Conservation (phyloP, 2,329 filamentous ascomycete genomes). For the Parascedosporium putredinis region DNA sequence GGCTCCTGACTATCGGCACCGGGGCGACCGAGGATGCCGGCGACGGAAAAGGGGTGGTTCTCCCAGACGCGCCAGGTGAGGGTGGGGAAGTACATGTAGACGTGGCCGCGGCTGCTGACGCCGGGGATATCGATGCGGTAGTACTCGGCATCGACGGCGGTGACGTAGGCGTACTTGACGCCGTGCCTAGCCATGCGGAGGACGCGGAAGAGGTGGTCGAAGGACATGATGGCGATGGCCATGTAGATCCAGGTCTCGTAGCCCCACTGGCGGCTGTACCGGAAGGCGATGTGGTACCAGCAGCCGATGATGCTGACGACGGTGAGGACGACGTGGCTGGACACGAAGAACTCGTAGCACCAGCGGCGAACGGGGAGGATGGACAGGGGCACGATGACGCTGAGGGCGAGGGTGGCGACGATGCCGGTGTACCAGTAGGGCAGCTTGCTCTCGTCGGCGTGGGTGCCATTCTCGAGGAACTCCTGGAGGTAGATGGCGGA, state of each 20-base stretch:
- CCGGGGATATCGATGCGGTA: slow-evolving; percentile 19
- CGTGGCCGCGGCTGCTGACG: slow-evolving; percentile 18
- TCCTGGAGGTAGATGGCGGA: slow-evolving; percentile 28
- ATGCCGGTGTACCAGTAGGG: slow-evolving; percentile 35
- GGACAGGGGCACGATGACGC: slow-evolving; percentile 21
- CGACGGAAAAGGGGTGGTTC: slow-evolving; percentile 22
- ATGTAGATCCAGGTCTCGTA: slow-evolving; percentile 26
- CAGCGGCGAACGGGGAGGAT: slow-evolving; percentile 25
- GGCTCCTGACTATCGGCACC: neutral
- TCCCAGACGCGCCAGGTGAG: slow-evolving; percentile 22
- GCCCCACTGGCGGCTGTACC: slow-evolving; percentile 27
- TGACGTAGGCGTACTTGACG: slow-evolving; percentile 19
- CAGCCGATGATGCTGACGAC: slow-evolving; percentile 29
- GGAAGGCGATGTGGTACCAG: slow-evolving; percentile 29
- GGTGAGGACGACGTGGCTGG: slow-evolving; percentile 29
- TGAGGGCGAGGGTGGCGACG: slow-evolving; percentile 24
- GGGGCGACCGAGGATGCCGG: slow-evolving; percentile 7
- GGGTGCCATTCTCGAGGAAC: slow-evolving; percentile 19
- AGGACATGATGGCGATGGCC: slow-evolving; percentile 19
- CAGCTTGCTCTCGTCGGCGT: slow-evolving; percentile 16
- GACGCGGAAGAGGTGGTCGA: slow-evolving; percentile 18
- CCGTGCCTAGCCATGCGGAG: slow-evolving; percentile 14
- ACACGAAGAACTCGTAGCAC: slow-evolving; percentile 33
- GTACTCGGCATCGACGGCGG: slow-evolving; percentile 19
- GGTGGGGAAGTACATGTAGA: slow-evolving; percentile 21